A percentile compares a stretch with the other conserved stretches of the same genome.
phyloP scores from a whole-genome alignment of 176 grass and related monocot species.

The Avena atlantica region DNA sequence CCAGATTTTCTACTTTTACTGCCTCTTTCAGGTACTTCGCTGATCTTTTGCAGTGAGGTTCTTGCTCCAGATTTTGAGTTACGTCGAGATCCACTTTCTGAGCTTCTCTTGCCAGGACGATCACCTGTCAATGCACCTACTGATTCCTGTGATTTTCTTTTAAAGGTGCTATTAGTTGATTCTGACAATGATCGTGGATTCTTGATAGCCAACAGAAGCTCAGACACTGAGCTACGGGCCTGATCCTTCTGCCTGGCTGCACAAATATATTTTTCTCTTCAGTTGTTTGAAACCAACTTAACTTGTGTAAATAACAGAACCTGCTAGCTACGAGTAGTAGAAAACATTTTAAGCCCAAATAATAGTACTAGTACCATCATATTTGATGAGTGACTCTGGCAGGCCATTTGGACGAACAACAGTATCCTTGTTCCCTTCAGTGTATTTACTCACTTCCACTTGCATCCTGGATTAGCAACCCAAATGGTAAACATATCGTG shows the following conservation, averaged over 20 bases:
- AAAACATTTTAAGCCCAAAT: neutral
- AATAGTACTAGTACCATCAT: conserved; percentile 67
- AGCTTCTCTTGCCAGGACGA: conserved; percentile 59
- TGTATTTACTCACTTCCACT: conserved; percentile 99
- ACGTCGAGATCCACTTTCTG: conserved; percentile 47
- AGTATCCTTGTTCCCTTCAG: conserved; percentile 78
- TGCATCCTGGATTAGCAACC: conserved; percentile 72
- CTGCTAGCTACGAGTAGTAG: neutral
- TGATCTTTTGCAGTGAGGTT: conserved; percentile 83
- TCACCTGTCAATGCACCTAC: neutral
- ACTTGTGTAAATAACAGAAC: neutral
- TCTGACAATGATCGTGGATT: conserved; percentile 67
- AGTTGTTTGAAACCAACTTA: conserved; percentile 7
- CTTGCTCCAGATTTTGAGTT: conserved; percentile 55
- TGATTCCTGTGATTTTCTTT: conserved; percentile 72
- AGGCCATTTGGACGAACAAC: conserved; percentile 90
- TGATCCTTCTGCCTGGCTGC: conserved; percentile 84
- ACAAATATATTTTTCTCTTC: conserved; percentile 25
- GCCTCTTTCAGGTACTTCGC: conserved; percentile 63
- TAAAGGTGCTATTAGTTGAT: conserved; percentile 54
- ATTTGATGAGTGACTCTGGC: conserved; percentile 87
- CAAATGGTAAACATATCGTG: neutral
- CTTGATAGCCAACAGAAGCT: conserved; percentile 81
- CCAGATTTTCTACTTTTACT: conserved; percentile 76
- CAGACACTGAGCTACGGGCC: conserved; percentile 79